Percentiles rank a stretch among this genome's conserved stretches.
Evolutionary conservation across 495 filamentous ascomycete genomes (phyloP).

Genomic region (Aspergillus sparsus): DNA sequence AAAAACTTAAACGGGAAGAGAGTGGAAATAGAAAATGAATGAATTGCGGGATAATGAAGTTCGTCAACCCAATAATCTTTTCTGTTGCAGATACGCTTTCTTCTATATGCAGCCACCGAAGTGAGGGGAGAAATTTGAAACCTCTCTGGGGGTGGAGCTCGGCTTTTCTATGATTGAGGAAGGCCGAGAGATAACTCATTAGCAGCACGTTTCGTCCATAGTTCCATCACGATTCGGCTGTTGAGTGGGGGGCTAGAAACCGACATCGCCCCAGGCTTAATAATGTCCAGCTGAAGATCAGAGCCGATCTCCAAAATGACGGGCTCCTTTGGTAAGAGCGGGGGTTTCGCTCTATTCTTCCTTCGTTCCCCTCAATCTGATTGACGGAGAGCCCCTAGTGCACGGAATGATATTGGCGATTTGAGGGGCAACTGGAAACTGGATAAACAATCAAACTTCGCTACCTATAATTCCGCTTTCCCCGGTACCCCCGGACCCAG

Average conservation of each 20-base stretch:
- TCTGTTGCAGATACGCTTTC: conserved; percentile 5
- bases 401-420: neutral
- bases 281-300: neutral
- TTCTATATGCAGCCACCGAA: conserved; percentile 18
- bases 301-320: neutral
- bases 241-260: conserved; percentile 8
- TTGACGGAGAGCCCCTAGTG: neutral
- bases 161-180: conserved; percentile 9
- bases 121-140: conserved; percentile 22
- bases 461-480: no score
- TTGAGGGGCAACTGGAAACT: no score
- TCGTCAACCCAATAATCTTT: conserved; percentile 1
- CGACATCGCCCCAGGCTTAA: neutral
- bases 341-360: neutral
- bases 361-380: neutral
- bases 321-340: neutral
- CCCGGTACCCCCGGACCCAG: no score
- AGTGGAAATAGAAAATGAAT: neutral
- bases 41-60: conserved; percentile 3
- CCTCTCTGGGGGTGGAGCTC: conserved; percentile 18
- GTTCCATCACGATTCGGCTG: conserved; percentile 9
- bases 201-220: neutral
- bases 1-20: neutral
- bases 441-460: no score
- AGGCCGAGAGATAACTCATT: conserved; percentile 5